phyloP scores from a whole-genome alignment of 164 flowering plant species.

The Aristolochia fimbriata region DNA sequence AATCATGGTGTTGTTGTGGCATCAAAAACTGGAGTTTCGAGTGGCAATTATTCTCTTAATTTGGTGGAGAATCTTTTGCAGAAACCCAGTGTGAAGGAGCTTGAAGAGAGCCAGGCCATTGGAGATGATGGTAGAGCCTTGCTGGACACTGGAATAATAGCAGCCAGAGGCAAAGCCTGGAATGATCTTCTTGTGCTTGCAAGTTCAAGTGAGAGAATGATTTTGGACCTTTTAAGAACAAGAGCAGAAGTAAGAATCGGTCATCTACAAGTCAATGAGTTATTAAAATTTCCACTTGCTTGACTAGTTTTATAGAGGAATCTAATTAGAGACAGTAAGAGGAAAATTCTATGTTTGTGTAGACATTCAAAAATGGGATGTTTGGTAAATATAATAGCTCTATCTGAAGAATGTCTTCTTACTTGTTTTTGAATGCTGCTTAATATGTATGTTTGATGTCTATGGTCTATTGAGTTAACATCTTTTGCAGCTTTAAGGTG shows the following conservation, averaged over 20 bases:
- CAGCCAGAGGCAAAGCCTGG: slow-evolving; percentile 95
- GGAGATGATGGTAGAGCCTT: slow-evolving; percentile 87
- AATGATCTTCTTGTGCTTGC: slow-evolving; percentile 63
- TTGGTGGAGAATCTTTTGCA: slow-evolving; percentile 85
- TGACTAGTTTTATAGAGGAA: not conserved
- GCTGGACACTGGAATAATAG: slow-evolving; percentile 95
- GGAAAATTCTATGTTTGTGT: too few relatives aligned
- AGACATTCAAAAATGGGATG: too few relatives aligned
- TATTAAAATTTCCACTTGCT: not conserved
- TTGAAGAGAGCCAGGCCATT: slow-evolving; percentile 60
- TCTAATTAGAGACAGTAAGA: too few relatives aligned
- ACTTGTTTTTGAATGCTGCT: too few relatives aligned
- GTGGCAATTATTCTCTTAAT: slow-evolving; percentile 31
- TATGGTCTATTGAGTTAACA: too few relatives aligned
- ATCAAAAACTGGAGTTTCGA: slow-evolving; percentile 31
- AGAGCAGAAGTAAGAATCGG: slow-evolving; percentile 62
- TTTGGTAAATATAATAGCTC: too few relatives aligned
- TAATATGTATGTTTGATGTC: too few relatives aligned
- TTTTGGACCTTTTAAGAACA: slow-evolving; percentile 48
- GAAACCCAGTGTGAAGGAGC: slow-evolving; percentile 75
- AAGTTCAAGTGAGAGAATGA: slow-evolving; percentile 55
- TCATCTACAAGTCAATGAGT: slow-evolving; percentile 1
- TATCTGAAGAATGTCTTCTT: too few relatives aligned
- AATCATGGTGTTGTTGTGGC: slow-evolving; percentile 98
- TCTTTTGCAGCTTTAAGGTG: too few relatives aligned